Evolutionary conservation across 2,329 filamentous ascomycete species (phyloP), one percentile per base, ranked within the genome.

Genomic region (Penicillium sp.): DNA sequence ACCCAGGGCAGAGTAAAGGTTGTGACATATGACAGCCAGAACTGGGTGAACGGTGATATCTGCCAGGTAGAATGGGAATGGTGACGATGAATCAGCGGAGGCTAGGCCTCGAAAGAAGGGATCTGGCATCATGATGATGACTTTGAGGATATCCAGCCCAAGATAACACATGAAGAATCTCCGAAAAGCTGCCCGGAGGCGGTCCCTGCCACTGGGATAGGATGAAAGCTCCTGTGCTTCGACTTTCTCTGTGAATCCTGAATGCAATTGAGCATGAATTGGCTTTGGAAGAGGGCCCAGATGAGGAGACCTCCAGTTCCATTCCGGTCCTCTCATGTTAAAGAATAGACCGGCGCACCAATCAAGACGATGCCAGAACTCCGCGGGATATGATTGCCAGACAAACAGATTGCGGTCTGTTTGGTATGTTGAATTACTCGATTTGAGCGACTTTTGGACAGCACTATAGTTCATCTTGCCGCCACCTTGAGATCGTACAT

Each of bases 91-190:
- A 45, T 68, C 64, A 0, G 75, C 71, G 0, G 81, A 78, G 19
- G 80, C 64, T 50, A 83, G 62, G 35, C 77, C 76, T 69, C 77
- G 77, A 69, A 91, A 95, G 72, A 92, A 95, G 0, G 86, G 84
- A 61, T 97, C 92, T 45, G 81, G 79, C 58, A 85, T 83, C 73
- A 89, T 3, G 18, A 49, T 84, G 53, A 82, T 54, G 1, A 83
- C 77, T 61, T 87, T 87, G 44, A 88, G 68, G 6, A 82, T 50
- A 67, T 96, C 92, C 8, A 95, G 73, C 7, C 80, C 53, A 11
- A 93, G 55, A 64, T 88, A 93, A 55, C 76, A 75, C 31, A 78
- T 48, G 2, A 80, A 46, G n/a, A 85, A 70, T 5, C 63, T 72
- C 8, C 67, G 49, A 10, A 83, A 51, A 22, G 76, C 75, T 13